Evolutionary conservation across 228 moss, liverwort and hornwort genomes (phyloP), one percentile per base, ranked within the genome.

Genomic region (Sphagnum fallax): DNA sequence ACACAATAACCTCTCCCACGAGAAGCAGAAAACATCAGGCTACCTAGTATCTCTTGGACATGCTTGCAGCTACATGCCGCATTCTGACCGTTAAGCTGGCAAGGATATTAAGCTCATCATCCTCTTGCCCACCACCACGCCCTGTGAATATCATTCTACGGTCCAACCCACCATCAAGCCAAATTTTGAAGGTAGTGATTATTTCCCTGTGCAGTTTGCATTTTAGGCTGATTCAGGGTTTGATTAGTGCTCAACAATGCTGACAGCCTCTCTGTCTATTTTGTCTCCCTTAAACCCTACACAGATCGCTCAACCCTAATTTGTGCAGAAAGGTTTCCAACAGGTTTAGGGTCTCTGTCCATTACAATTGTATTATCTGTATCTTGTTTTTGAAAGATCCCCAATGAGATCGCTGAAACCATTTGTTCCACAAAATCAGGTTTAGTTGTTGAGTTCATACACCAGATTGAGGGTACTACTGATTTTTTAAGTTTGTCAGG

Each of bases 61-160:
- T 55, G 55, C 55, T 12, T 55, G 55, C 9, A 2, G 55, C 8
- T 8, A 12, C 55, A 55, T 55, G 49, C 66, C 62, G 65, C 67
- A 63, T 78, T 58, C 32, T 32, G 32, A 74, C 74, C 50, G 70
- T 70, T 52, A 61, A 74, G 74, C 71, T 71, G 10, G 69, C 66
- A 13, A 69, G 65, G 9, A 12, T 15, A 4, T 51, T 52, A 60
- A 15, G 49, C 63, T 32, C 63, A 11, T 9, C 49, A 10, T 14
- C 14, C 65, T 50, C 53, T 9, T 47, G 60, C 53, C 4, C 50
- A 47, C 55, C 72, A 48, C 16, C 72, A 15, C 70, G 48, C 14
- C 67, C 78, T 51, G 64, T 16, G 5, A 70, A 15, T 16, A 78
- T 78, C 53, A 52, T 67, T 47, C 63, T 78, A 8, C 67, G 74